Evolutionary conservation across 176 grass and related monocot species (phyloP).

Genomic region (Rhipidocladum racemiflorum): DNA sequence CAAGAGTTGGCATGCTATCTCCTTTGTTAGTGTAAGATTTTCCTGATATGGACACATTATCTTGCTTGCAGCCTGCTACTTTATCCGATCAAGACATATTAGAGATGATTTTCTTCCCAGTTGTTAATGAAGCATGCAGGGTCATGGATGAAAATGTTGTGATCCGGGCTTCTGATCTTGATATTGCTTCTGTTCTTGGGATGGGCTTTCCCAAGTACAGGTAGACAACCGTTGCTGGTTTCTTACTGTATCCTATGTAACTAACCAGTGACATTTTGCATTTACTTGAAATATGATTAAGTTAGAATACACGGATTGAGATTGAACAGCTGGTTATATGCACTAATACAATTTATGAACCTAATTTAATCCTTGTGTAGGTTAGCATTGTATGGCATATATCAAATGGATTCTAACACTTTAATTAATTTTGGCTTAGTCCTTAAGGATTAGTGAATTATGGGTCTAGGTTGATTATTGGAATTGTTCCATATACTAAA

Average conservation of each 20-base stretch:
- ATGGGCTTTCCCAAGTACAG: constrained; percentile 98
- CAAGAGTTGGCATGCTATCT: constrained; percentile 2
- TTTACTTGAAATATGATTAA: neutral
- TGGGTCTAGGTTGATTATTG: neutral
- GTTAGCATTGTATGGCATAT: neutral
- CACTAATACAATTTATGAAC: neutral
- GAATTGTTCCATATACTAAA: neutral
- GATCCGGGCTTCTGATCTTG: constrained; percentile 75
- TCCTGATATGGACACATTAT: constrained; percentile 8
- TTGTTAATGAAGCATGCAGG: constrained; percentile 88
- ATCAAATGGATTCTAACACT: neutral
- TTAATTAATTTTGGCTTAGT: neutral
- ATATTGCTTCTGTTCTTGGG: constrained; percentile 92
- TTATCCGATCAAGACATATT: constrained; percentile 70
- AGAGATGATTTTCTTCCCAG: constrained; percentile 99
- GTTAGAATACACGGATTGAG: neutral
- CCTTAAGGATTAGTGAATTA: neutral
- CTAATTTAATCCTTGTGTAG: neutral
- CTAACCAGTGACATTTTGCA: neutral
- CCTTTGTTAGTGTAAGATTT: neutral
- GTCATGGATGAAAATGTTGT: constrained; percentile 90
- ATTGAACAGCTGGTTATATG: neutral
- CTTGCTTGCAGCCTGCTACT: constrained; percentile 61
- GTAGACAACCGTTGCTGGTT: constrained; percentile 30
- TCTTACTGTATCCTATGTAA: constrained; percentile 21